These are phyloP conservation scores for Apiosordaria backusii DNA, from an alignment of 495 filamentous ascomycete species.

Conservation along the genomic window DNA sequence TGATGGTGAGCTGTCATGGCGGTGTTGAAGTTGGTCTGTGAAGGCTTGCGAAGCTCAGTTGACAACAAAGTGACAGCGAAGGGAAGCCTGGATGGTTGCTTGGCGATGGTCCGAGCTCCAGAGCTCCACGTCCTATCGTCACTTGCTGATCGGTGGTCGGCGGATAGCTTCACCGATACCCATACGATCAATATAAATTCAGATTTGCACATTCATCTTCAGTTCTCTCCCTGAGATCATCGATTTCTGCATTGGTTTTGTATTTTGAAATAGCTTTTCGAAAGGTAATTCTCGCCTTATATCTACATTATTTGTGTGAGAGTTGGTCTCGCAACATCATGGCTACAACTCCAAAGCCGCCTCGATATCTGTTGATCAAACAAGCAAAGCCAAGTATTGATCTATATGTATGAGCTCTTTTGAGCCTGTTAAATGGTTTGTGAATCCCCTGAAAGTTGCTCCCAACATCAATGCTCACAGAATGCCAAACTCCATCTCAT, in stretches of 20 bases:
- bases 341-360: not conserved
- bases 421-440: not conserved
- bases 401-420: not conserved
- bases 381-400: not conserved
- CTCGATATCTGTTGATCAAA: no score
- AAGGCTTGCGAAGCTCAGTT: not conserved
- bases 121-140: not conserved
- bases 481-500: not conserved
- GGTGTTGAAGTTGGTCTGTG: conserved; percentile 21
- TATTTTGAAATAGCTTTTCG: not conserved
- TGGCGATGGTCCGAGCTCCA: conserved; percentile 17
- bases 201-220: not conserved
- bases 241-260: not conserved
- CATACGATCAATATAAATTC: not conserved
- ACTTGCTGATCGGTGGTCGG: not conserved
- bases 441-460: not conserved
- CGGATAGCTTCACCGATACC: not conserved
- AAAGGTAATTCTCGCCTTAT: not conserved
- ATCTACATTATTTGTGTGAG: not conserved
- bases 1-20: conserved; percentile 49
- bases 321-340: not conserved
- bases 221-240: not conserved
- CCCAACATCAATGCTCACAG: not conserved
- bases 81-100: not conserved
- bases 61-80: not conserved